Evolutionary conservation across 768 basidiomycete genomes (phyloP), one percentile per base, ranked within the genome.

Genomic region (Mycena rebaudengoi): DNA sequence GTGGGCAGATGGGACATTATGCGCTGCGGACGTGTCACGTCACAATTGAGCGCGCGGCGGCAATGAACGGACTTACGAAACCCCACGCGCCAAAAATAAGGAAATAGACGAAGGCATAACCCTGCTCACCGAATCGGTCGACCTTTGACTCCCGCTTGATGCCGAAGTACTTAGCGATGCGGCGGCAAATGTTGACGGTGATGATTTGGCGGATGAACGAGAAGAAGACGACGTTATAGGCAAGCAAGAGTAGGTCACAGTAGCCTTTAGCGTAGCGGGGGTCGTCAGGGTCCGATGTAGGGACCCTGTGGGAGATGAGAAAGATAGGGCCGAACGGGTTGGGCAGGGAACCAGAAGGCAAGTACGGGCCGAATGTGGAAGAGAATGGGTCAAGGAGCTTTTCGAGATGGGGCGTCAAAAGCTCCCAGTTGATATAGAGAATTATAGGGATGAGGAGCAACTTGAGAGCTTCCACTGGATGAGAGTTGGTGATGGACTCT

Each of bases 91-190:
- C 90, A 65, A 89, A 89, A 64, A 87, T 57, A 1, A 80, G 68
- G 69, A 94, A 96, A 76, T 99, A 99, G 14, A 93, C 66, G 44
- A 93, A 51, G 0, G 95, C 93, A 75, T 99, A 98, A 0, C 87
- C 88, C 73, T 97, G 97, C 78, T 99, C 97, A 20, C 89, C 92
- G 71, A 98, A 98, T 33, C 97, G 82, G 56, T 89, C 87, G 14
- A 95, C 75, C 75, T 96, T 98, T 23, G 73, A 73, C 60, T 78
- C 75, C 64, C 83, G 87, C 70, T 80, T 85, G 49, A 99, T 85
- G 2, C 95, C 91, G 57, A 91, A 88, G 61, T 83, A 81, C 32
- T 80, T 83, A 0, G 91, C 96, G 35, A 95, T 66, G 2, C 91
- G 92, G 23, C 80, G 79, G 43, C 88, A 87, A 12, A 94, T 33